Base-by-base conservation (phyloP, 148 eudicot species). In the Fagopyrum esculentum region DNA sequence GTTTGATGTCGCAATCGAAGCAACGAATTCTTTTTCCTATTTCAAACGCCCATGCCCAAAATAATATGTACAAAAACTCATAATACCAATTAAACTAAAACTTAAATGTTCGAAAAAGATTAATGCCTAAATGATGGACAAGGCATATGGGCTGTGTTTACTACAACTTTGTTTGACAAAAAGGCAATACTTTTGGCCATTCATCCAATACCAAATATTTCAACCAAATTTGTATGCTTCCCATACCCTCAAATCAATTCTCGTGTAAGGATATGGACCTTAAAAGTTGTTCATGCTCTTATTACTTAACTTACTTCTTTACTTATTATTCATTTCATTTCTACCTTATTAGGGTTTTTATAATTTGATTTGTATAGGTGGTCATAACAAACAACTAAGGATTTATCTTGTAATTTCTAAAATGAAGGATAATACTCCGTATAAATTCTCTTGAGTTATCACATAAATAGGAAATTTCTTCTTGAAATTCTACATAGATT, bases 121-220 rank as follows among this genome's bases (percentile, higher is more conserved):
- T 35, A 63, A 66, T 13, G 47, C 71, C 71, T 40, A 66, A 66
- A 40, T 40, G 17, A 61, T 61, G 68, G 68, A 66, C 71, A 66
- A 35, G 45, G 71, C 45, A 66, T 66, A 13, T 66, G 71, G 71
- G 17, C 9, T 66, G 45, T 66, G 71, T 66, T 66, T 66, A 43
- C 71, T 35, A 40, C 46, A 66, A 66, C 61, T 63, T 35, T 29
- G n/a, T 63, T 63, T 63, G 69, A 63, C 45, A 29, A 63, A 63
- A 63, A 30, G 69, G 45, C 45, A 35, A 63, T 57, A n/a, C 1
- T 43, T 66, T n/a, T 43, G 71, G 71, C 46, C 71, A 66, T 66
- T 11, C 30, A 40, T 66, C 30, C 30, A 22, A 66, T 4, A 40
- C 46, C 17, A 13, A 40, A 66, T 66, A 35, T 11, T 46, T 40